A percentile compares a stretch with the other conserved stretches of the same genome.
phyloP scores from a whole-genome alignment of 1,139 yeast genomes.

The Ogataea hybrid region DNA sequence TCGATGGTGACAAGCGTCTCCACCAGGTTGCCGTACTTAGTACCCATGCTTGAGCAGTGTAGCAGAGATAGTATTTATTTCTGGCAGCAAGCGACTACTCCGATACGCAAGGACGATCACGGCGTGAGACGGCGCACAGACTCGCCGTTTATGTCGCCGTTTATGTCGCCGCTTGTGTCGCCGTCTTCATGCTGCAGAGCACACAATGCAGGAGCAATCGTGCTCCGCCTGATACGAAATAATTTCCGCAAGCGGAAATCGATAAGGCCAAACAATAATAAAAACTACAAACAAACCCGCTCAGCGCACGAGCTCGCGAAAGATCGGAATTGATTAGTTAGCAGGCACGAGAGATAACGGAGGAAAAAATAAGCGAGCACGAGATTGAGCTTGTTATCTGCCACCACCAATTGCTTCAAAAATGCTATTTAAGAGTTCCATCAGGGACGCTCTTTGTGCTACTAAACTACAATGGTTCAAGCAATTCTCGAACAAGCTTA shows the following conservation, averaged over 20 bases:
- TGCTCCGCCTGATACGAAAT: background rate
- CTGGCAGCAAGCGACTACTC: background rate
- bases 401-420: background rate
- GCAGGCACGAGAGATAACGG: no score
- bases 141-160: no score
- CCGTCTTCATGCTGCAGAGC: background rate
- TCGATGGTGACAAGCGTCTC: conserved; percentile 31
- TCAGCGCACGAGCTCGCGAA: background rate
- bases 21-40: conserved; percentile 18
- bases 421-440: background rate
- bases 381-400: no score
- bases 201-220: background rate
- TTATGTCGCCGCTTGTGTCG: background rate
- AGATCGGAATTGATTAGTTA: background rate
- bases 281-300: background rate
- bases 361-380: no score
- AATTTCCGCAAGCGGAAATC: conserved; percentile 6
- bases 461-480: conserved; percentile 11
- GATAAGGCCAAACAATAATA: conserved; percentile 1
- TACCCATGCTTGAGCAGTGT: conserved; percentile 1
- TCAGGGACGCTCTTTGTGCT: background rate
- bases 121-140: background rate
- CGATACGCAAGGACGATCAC: background rate
- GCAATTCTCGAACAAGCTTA: conserved; percentile 32
- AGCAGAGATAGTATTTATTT: background rate